Percentiles rank a stretch among this genome's conserved stretches.
phyloP scores from a whole-genome alignment of 2,329 filamentous ascomycete genomes.

The Alternaria sp. region DNA sequence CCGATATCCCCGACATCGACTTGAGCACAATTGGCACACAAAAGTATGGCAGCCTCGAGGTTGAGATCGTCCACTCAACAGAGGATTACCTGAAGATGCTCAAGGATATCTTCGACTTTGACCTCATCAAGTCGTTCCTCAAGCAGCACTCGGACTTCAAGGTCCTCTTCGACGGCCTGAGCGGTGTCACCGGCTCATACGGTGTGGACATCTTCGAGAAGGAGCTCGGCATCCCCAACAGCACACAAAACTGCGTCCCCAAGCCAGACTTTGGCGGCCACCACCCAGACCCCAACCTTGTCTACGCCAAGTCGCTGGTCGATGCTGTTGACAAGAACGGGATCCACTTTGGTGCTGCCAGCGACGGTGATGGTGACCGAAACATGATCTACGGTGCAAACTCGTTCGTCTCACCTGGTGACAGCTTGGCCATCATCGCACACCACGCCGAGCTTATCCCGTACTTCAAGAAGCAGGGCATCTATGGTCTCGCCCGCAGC shows the following conservation, averaged over 20 bases:
- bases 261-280: conserved; percentile 96
- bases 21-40: conserved; percentile 82
- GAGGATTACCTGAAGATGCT: conserved; percentile 93
- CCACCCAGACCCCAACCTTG: conserved; percentile 97
- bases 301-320: conserved; percentile 94
- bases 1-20: conserved; percentile 86
- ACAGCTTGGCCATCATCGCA: conserved; percentile 97
- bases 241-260: conserved; percentile 90
- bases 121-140: conserved; percentile 94
- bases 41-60: conserved; percentile 86
- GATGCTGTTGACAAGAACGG: conserved; percentile 90
- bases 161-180: conserved; percentile 92
- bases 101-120: conserved; percentile 98
- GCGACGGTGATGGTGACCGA: conserved; percentile 95
- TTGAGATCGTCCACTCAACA: conserved; percentile 94
- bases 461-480: conserved; percentile 97
- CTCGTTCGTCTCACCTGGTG: conserved; percentile 94
- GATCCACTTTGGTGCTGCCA: conserved; percentile 95
- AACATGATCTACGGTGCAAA: conserved; percentile 99
- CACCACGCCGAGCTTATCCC: conserved; percentile 96
- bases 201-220: conserved; percentile 94
- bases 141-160: conserved; percentile 89
- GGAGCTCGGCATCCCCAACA: conserved; percentile 84
- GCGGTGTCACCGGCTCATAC: conserved; percentile 95
- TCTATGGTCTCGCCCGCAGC: conserved; percentile 92